These are phyloP conservation scores for Aspergillus amoenus DNA, from an alignment of 2,329 filamentous ascomycete species.

Conservation along the genomic window DNA sequence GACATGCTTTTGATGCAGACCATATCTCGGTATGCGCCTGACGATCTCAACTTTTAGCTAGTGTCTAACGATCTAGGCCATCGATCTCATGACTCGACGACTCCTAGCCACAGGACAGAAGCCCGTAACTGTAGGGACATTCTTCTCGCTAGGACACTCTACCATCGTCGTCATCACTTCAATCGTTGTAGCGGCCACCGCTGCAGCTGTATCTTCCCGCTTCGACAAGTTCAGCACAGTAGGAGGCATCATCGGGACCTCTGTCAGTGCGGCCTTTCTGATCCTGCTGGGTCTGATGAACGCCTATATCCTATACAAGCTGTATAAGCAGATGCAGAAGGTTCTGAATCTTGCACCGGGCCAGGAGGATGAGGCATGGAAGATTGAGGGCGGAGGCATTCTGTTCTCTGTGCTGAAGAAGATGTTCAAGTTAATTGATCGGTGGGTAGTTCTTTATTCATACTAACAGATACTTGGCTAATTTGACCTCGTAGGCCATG, in stretches of 20 bases:
- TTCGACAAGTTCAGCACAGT: constrained; percentile 79
- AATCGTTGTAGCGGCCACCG: constrained; percentile 86
- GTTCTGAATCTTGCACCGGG: constrained; percentile 55
- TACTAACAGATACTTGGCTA: too few relatives aligned
- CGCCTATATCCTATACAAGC: constrained; percentile 76
- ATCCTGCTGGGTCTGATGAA: constrained; percentile 82
- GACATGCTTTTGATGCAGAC: constrained; percentile 97
- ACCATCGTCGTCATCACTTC: constrained; percentile 91
- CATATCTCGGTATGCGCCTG: constrained; percentile 64
- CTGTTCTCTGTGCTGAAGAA: constrained; percentile 69
- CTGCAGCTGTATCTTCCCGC: constrained; percentile 73
- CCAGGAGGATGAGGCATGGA: constrained; percentile 55
- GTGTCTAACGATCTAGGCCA: constrained; percentile 55
- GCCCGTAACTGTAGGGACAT: constrained; percentile 90
- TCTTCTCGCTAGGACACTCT: constrained; percentile 89
- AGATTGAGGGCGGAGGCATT: constrained; percentile 74
- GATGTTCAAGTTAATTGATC: constrained; percentile 71
- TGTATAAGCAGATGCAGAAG: constrained; percentile 66
- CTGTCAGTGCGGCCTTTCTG: constrained; percentile 79
- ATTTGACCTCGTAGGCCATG: constrained; percentile 51
- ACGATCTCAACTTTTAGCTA: too few relatives aligned
- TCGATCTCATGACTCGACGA: constrained; percentile 90
- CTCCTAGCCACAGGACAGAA: constrained; percentile 81
- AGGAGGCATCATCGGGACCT: constrained; percentile 86
- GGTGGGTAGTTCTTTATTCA: constrained; percentile 26